Evolutionary conservation across 2,329 filamentous ascomycete species (phyloP).

Genomic region (Colletotrichum sp.): DNA sequence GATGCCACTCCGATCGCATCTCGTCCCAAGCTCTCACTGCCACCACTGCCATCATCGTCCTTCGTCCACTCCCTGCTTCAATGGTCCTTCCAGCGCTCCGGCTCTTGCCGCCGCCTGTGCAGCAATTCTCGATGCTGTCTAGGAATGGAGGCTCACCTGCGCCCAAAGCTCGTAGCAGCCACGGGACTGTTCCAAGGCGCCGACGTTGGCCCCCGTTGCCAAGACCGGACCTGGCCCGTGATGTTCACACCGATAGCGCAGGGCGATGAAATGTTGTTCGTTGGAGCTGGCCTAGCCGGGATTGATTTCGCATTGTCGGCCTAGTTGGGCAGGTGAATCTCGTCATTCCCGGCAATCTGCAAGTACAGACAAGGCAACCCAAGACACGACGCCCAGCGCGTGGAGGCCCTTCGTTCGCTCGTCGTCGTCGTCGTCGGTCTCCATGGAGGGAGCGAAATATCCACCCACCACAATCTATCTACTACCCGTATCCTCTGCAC

Average conservation of each 20-base stretch:
- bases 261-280: background rate
- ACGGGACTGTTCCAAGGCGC: background rate
- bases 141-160: background rate
- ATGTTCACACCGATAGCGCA: background rate
- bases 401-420: background rate
- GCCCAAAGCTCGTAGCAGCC: background rate
- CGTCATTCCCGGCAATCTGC: background rate
- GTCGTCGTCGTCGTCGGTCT: background rate
- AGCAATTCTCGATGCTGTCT: background rate
- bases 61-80: background rate
- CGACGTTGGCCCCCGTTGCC: background rate
- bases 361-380: background rate
- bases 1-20: background rate
- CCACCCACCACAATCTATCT: background rate
- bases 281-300: background rate
- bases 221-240: background rate
- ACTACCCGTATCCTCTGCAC: background rate
- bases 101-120: background rate
- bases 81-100: background rate
- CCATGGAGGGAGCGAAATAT: background rate
- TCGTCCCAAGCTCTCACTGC: background rate
- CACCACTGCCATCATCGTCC: background rate
- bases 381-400: background rate
- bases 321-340: constrained; percentile 7
- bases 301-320: constrained; percentile 2